phyloP scores from a whole-genome alignment of 2,329 filamentous ascomycete species.

The Cryphonectria carpinicola region DNA sequence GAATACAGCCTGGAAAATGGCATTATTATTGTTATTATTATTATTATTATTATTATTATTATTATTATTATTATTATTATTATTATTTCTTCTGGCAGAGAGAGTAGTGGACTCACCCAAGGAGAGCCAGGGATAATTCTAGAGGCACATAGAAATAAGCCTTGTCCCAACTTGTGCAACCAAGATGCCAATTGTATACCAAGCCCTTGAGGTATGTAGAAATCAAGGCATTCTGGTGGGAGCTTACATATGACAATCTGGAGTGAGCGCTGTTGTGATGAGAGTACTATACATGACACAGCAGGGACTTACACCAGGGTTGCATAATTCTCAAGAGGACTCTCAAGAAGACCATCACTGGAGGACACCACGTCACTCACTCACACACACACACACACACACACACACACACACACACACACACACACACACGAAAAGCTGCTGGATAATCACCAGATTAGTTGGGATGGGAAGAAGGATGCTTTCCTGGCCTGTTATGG shows the following conservation, averaged over 20 bases:
- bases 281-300: not conserved
- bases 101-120: not conserved
- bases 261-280: not conserved
- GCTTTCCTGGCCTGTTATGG: not conserved
- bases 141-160: no score
- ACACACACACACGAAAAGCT: not conserved
- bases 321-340: not conserved
- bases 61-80: not conserved
- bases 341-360: not conserved
- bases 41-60: not conserved
- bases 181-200: not conserved
- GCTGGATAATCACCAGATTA: not conserved
- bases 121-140: not conserved
- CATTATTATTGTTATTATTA: no score
- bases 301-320: not conserved
- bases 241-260: not conserved
- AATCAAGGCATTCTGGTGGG: not conserved
- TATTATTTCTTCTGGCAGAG: not conserved
- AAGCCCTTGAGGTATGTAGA: not conserved
- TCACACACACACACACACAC: no score
- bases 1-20: not conserved
- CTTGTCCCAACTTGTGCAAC: not conserved
- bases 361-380: not conserved
- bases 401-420: no score
- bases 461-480: not conserved